These are phyloP conservation scores for Alopecurus myosuroides DNA, from an alignment of 176 grass and related monocot genomes.

Conservation along the genomic window DNA sequence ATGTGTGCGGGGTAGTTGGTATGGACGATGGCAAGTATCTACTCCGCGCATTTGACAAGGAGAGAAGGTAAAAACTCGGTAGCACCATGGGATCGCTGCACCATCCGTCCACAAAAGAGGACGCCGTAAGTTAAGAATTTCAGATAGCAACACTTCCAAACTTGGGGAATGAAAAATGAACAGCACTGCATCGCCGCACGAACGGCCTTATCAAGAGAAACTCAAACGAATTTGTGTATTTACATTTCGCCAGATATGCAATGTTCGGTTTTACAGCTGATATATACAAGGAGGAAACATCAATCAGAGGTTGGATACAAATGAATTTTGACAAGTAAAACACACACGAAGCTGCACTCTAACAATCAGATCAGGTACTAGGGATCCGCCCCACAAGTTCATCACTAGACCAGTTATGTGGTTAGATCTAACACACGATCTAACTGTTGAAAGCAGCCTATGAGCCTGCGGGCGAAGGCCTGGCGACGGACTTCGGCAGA, in stretches of 20 bases:
- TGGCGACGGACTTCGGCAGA: neutral
- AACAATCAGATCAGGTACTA: neutral
- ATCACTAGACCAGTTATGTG: neutral
- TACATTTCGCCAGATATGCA: conserved; percentile 22
- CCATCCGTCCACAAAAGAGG: neutral
- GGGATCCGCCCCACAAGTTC: neutral
- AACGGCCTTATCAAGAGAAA: neutral
- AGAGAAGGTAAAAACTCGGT: neutral
- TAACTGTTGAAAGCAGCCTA: neutral
- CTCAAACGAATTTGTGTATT: conserved; percentile 37
- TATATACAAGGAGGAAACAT: conserved; percentile 10
- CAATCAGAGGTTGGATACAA: conserved; percentile 2
- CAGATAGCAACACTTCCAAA: neutral
- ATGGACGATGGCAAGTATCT: too few relatives aligned
- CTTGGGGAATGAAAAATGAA: neutral
- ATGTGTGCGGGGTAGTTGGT: too few relatives aligned
- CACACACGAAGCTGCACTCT: neutral
- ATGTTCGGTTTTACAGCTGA: conserved; percentile 4
- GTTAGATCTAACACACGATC: neutral
- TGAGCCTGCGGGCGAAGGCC: neutral
- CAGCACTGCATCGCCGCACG: neutral
- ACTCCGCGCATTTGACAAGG: too few relatives aligned
- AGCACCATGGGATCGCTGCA: neutral
- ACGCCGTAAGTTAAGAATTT: neutral
- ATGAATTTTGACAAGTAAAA: conserved; percentile 23